phyloP scores from a whole-genome alignment of 2,329 filamentous ascomycete genomes.

The Lithohypha guttulata region DNA sequence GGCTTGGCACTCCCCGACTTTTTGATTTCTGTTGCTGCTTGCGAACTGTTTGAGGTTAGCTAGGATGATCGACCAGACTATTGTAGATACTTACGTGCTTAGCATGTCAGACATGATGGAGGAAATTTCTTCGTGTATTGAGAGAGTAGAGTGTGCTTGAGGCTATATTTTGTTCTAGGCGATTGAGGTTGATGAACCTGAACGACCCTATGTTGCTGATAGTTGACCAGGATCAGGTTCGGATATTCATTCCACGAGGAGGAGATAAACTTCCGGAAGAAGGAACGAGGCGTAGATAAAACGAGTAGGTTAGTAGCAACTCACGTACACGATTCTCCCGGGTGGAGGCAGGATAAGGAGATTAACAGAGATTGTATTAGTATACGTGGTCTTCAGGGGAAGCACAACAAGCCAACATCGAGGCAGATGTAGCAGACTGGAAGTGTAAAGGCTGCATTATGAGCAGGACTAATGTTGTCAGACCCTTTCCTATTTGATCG shows the following conservation, averaged over 20 bases:
- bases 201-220: no score
- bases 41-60: neutral
- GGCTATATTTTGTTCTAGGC: neutral
- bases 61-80: neutral
- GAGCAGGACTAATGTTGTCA: conserved; percentile 1
- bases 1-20: conserved; percentile 13
- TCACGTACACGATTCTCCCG: neutral
- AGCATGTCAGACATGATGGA: conserved; percentile 2
- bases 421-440: neutral
- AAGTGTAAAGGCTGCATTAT: conserved; percentile 2
- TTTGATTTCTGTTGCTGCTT: neutral
- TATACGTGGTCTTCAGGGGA: neutral
- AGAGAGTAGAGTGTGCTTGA: no score
- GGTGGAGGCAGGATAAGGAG: conserved; percentile 5
- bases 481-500: conserved; percentile 1
- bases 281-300: conserved; percentile 1
- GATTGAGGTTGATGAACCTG: no score
- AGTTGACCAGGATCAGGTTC: neutral
- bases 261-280: conserved; percentile 1
- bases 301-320: neutral
- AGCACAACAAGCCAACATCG: neutral
- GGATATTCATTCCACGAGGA: neutral
- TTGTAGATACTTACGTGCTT: conserved; percentile 2
- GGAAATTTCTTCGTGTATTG: neutral
- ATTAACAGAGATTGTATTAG: conserved; percentile 1